Base-by-base conservation (phyloP, 2,329 filamentous ascomycete species). In the Sclerotinia minor region DNA sequence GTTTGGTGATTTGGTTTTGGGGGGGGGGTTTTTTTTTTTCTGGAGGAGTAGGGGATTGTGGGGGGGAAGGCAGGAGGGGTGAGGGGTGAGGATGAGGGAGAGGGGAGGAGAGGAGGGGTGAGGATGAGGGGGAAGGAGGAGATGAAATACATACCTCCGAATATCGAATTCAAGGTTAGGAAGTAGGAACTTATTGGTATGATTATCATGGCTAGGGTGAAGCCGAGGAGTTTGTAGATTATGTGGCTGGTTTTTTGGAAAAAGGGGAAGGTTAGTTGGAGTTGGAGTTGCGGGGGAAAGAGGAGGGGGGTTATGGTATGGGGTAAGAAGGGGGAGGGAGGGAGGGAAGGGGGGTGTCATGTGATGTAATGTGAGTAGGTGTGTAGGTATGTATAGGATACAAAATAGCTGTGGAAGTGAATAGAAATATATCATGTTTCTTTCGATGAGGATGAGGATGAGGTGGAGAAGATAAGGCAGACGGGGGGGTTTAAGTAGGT, bases 141-240 rank as follows among this genome's bases (percentile, higher is more conserved):
- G 38, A 41, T 41, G 38, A 13, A 13, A 41, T 41, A 76, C 81
- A 67, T 81, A 94, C 94, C 94, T 73, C 83, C 82, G 80, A 96
- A 97, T 38, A 97, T 74, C 0, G 83, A 85, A 76, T 94, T 85
- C 38, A 96, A 84, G 0, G 91, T 91, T 57, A 91, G 75, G 78
- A 96, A 99, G 80, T 97, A 99, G 53, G 91, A 92, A 52, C 92
- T 89, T 73, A 99, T 92, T 19, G 95, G 95, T 26, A 91, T 80
- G 21, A 90, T 85, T 69, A 97, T 85, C 94, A 99, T 98, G 77
- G 93, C 94, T 50, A 94, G 82, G 0, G 94, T 96, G 80, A 97
- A 98, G 71, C 86, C 89, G 21, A 98, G 84, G 26, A 99, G 87
- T 81, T 98, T 99, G 76, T 89, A 81, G 72, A 99, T 95, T 72